A percentile compares a stretch with the other conserved stretches of the same genome.
Conservation (phyloP, 2,329 filamentous ascomycete species). For the Fusarium paranaense region DNA sequence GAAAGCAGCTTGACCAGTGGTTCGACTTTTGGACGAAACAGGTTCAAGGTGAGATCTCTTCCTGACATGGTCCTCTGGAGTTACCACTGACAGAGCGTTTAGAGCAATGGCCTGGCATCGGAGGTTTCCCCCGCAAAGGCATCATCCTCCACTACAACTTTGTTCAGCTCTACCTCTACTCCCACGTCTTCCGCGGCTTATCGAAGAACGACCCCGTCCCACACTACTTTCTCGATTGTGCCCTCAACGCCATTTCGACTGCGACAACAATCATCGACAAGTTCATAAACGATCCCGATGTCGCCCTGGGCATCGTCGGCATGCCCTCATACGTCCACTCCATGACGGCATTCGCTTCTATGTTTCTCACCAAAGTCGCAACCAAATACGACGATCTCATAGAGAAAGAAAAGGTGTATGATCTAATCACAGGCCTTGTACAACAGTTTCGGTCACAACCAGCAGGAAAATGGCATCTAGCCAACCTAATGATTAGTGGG, state of each 20-base stretch:
- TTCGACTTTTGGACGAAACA: constrained; percentile 48
- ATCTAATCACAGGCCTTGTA: constrained; percentile 52
- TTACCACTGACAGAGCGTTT: background rate
- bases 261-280: constrained; percentile 56
- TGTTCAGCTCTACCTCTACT: constrained; percentile 54
- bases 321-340: constrained; percentile 63
- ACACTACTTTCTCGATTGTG: constrained; percentile 45
- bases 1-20: constrained; percentile 51
- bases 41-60: constrained; percentile 36
- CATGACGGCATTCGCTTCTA: constrained; percentile 64
- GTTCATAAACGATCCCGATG: constrained; percentile 53
- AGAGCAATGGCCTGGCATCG: constrained; percentile 52
- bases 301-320: constrained; percentile 52
- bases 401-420: constrained; percentile 50
- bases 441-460: constrained; percentile 53
- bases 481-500: constrained; percentile 58
- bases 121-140: constrained; percentile 52
- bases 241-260: constrained; percentile 45
- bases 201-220: constrained; percentile 43
- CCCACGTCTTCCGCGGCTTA: constrained; percentile 52
- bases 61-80: fast-evolving
- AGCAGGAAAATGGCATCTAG: constrained; percentile 57
- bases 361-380: constrained; percentile 60
- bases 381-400: constrained; percentile 55
- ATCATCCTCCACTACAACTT: constrained; percentile 53